These are phyloP conservation scores for Rhizopus arrhizus DNA, from an alignment of 371 early-diverging fungal species.

Conservation along the genomic window DNA sequence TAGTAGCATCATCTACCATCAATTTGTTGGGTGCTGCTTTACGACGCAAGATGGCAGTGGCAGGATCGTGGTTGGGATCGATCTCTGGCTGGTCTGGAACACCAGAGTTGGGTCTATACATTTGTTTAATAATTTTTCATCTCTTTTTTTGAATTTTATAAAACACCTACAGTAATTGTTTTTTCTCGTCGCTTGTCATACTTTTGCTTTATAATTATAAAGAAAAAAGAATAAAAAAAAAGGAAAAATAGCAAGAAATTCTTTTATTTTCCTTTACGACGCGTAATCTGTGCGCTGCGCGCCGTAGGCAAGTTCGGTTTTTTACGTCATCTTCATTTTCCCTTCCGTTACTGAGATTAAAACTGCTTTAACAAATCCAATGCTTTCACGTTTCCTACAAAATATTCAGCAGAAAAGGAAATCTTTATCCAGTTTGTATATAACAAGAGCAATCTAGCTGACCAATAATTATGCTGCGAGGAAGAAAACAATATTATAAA, in stretches of 20 bases:
- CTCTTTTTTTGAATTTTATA: background rate
- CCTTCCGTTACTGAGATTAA: no score
- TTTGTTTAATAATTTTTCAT: background rate
- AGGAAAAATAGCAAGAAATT: background rate
- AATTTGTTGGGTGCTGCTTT: constrained; percentile 96
- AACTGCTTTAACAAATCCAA: background rate
- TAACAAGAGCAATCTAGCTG: constrained; percentile 73
- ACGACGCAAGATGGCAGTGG: constrained; percentile 93
- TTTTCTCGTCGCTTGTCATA: constrained; percentile 30
- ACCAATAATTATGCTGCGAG: constrained; percentile 73
- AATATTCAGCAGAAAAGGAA: constrained; percentile 63
- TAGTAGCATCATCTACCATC: constrained; percentile 95
- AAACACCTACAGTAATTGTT: constrained; percentile 29
- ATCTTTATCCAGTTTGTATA: constrained; percentile 63
- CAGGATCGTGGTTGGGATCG: constrained; percentile 77
- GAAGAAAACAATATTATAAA: constrained; percentile 47
- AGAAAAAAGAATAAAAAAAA: constrained; percentile 4
- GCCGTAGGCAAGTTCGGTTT: no score
- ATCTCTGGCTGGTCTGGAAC: constrained; percentile 37
- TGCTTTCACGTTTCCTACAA: constrained; percentile 28
- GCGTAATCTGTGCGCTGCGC: constrained; percentile 1
- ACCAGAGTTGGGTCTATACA: constrained; percentile 52
- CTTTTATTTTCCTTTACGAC: constrained; percentile 4
- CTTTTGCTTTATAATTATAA: background rate
- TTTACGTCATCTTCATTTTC: no score